These are phyloP conservation scores for Candida oleophila DNA, from an alignment of 805 yeast genomes.

Conservation along the genomic window DNA sequence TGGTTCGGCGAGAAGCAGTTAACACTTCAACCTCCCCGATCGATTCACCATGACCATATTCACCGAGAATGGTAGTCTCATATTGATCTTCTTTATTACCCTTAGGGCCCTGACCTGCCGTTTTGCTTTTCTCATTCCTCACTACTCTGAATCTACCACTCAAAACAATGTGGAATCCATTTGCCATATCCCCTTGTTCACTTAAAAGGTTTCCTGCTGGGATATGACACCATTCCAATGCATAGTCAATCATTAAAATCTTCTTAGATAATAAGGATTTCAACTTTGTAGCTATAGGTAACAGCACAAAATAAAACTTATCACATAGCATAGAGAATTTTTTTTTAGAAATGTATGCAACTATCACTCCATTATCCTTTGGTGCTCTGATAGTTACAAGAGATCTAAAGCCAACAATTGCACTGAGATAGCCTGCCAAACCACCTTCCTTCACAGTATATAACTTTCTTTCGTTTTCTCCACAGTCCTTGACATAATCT, in stretches of 20 bases:
- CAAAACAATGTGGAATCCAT: constrained; percentile 84
- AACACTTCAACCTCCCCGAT: constrained; percentile 94
- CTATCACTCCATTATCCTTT: constrained; percentile 54
- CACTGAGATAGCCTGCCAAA: constrained; percentile 82
- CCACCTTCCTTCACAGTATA: constrained; percentile 74
- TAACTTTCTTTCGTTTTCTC: constrained; percentile 32
- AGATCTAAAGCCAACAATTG: constrained; percentile 76
- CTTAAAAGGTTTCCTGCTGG: constrained; percentile 83
- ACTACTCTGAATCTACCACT: constrained; percentile 84
- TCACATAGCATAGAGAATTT: constrained; percentile 69
- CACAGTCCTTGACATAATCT: constrained; percentile 48
- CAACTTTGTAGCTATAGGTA: constrained; percentile 74
- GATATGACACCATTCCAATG: constrained; percentile 91
- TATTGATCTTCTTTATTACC: constrained; percentile 21
- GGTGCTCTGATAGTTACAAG: constrained; percentile 68
- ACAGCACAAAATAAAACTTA: constrained; percentile 68
- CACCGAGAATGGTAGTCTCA: constrained; percentile 49
- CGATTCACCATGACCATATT: constrained; percentile 91
- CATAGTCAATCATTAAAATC: constrained; percentile 77
- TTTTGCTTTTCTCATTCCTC: constrained; percentile 18
- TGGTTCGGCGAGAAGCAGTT: constrained; percentile 69
- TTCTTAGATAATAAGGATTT: constrained; percentile 65
- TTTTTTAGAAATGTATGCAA: constrained; percentile 65
- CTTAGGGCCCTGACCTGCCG: constrained; percentile 5
- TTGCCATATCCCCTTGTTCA: constrained; percentile 81